Conservation (phyloP, 208 protist genomes). For the Endotrypanum monterogeii region DNA sequence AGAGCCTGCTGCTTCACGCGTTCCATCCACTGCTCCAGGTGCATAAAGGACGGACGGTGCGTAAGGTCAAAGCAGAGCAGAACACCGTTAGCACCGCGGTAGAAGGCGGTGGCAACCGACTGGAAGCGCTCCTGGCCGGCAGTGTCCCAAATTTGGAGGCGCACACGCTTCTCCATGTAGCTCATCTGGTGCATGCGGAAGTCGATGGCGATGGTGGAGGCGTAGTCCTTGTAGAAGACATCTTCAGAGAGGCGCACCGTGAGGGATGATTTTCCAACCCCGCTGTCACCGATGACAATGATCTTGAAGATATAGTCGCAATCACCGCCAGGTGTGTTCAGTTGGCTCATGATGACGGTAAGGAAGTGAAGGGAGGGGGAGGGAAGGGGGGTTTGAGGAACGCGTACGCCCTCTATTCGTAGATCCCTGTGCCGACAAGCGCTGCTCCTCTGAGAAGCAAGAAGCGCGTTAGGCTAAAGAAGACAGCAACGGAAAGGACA, state of each 20-base stretch:
- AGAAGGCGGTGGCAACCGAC: conserved; percentile 93
- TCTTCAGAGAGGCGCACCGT: conserved; percentile 92
- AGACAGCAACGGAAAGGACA: neutral
- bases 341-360: conserved; percentile 17
- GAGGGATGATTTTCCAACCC: conserved; percentile 92
- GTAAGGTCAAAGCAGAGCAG: conserved; percentile 98
- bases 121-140: conserved; percentile 93
- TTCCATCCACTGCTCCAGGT: conserved; percentile 98
- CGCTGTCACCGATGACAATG: conserved; percentile 92
- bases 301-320: conserved; percentile 97
- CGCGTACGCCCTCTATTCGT: neutral
- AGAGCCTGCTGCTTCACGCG: conserved; percentile 93
- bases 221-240: conserved; percentile 92
- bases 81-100: conserved; percentile 92
- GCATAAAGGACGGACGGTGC: conserved; percentile 95
- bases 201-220: conserved; percentile 89
- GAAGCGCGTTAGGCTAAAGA: neutral
- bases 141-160: conserved; percentile 93
- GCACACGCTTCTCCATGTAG: conserved; percentile 91
- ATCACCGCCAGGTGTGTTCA: conserved; percentile 70
- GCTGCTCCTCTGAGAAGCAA: neutral
- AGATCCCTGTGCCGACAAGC: neutral
- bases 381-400: neutral
- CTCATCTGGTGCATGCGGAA: conserved; percentile 92
- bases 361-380: neutral